Conservation (phyloP, 495 filamentous ascomycete species). For the Penicillium parvum region DNA sequence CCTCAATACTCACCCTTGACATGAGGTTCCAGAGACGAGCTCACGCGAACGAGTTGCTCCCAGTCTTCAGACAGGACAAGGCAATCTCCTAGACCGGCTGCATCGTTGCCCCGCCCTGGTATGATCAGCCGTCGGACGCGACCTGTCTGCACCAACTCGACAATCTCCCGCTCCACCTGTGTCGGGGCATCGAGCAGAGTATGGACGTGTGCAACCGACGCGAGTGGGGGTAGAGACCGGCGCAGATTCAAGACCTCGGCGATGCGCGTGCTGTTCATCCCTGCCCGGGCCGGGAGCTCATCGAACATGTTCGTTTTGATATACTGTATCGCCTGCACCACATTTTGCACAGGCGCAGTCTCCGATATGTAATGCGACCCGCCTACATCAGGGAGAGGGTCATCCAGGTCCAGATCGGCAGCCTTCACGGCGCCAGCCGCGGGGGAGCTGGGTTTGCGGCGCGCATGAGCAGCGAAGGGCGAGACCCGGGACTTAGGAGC, state of each 20-base stretch:
- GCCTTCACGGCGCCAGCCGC: conserved; percentile 28
- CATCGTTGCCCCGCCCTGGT: conserved; percentile 57
- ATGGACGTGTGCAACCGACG: conserved; percentile 68
- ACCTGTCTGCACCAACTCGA: conserved; percentile 55
- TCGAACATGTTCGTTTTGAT: conserved; percentile 64
- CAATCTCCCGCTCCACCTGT: conserved; percentile 67
- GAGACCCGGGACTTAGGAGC: conserved; percentile 31
- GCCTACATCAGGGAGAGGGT: conserved; percentile 37
- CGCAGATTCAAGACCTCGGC: conserved; percentile 68
- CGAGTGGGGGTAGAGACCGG: conserved; percentile 60
- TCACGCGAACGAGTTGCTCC: conserved; percentile 50
- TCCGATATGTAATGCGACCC: conserved; percentile 33
- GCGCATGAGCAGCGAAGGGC: conserved; percentile 50
- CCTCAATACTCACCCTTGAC: conserved; percentile 51
- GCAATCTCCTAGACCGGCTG: conserved; percentile 62
- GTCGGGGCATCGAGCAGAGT: conserved; percentile 63
- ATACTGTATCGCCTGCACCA: conserved; percentile 59
- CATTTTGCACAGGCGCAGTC: conserved; percentile 55
- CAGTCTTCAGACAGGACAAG: conserved; percentile 62
- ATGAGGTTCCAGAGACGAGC: conserved; percentile 37
- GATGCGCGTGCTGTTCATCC: conserved; percentile 71
- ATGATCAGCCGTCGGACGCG: conserved; percentile 62
- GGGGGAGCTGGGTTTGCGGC: conserved; percentile 50
- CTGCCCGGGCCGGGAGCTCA: conserved; percentile 58
- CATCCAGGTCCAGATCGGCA: conserved; percentile 44